These are phyloP conservation scores for Aspergillus jensenii DNA, from an alignment of 2,329 filamentous ascomycete species.

Conservation along the genomic window DNA sequence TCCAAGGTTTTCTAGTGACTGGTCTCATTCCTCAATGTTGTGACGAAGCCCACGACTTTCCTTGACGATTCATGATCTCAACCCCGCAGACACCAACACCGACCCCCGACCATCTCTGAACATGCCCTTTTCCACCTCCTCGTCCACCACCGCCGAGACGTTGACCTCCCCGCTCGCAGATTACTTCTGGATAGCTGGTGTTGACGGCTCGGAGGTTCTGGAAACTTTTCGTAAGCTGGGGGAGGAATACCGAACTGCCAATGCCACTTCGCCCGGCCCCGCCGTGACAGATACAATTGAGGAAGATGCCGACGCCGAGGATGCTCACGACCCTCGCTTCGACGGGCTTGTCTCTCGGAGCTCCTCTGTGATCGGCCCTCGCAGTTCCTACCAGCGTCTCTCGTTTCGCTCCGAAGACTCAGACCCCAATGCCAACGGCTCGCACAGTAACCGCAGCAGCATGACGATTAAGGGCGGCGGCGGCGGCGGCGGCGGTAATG, in stretches of 20 bases:
- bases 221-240: constrained; percentile 45
- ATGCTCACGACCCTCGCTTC: constrained; percentile 38
- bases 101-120: constrained; percentile 18
- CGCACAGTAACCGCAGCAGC: constrained; percentile 65
- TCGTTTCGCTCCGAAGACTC: constrained; percentile 53
- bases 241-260: constrained; percentile 42
- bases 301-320: constrained; percentile 59
- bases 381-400: constrained; percentile 44
- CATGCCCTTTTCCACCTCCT: constrained; percentile 32
- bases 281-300: constrained; percentile 59
- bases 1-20: constrained; percentile 10
- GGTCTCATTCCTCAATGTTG: constrained; percentile 17
- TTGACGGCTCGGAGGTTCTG: constrained; percentile 48
- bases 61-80: constrained; percentile 24
- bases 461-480: constrained; percentile 55
- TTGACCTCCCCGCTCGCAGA: constrained; percentile 60
- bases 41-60: constrained; percentile 24
- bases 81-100: constrained; percentile 12
- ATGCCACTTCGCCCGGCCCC: constrained; percentile 34
- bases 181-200: constrained; percentile 63
- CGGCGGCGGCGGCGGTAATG: constrained; percentile 11
- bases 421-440: constrained; percentile 42
- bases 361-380: constrained; percentile 33
- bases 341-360: constrained; percentile 38
- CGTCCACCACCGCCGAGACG: constrained; percentile 34